Evolutionary conservation across 2,329 filamentous ascomycete species (phyloP).

Genomic region (Talaromyces piceae): DNA sequence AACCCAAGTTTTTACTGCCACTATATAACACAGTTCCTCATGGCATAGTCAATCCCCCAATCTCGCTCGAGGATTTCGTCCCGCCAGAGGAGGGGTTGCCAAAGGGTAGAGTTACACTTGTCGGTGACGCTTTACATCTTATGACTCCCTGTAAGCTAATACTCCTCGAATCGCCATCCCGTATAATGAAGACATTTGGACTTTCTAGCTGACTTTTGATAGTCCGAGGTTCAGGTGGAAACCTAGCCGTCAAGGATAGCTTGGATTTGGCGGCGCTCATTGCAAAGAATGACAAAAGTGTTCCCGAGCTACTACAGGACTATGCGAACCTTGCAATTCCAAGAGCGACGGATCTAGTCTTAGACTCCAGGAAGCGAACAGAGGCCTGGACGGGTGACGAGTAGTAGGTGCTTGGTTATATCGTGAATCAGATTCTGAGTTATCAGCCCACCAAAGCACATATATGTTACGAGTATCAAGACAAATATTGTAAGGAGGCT

Average conservation of each 20-base stretch:
- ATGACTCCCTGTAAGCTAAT: constrained; percentile 5
- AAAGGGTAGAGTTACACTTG: constrained; percentile 2
- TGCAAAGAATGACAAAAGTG: neutral
- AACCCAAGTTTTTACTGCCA: neutral
- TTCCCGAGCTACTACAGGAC: neutral
- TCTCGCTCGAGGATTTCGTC: constrained; percentile 1
- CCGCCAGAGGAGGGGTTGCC: constrained; percentile 1
- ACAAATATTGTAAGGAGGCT: too few species aligned
- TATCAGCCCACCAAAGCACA: too few species aligned
- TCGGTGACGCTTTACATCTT: constrained; percentile 1
- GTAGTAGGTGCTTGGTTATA: neutral
- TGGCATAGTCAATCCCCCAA: neutral
- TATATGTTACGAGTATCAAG: too few species aligned
- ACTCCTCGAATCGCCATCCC: neutral
- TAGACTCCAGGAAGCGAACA: neutral
- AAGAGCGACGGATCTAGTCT: neutral
- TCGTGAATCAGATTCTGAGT: too few species aligned
- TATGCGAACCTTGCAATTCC: constrained; percentile 1
- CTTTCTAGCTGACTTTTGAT: neutral
- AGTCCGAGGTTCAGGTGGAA: constrained; percentile 2
- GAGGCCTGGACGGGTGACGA: neutral
- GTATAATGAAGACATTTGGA: neutral
- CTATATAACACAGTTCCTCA: constrained; percentile 1
- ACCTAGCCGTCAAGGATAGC: constrained; percentile 3
- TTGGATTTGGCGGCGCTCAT: neutral